These are phyloP conservation scores for Dryas drummondii DNA, from an alignment of 306 rosid genomes.

Conservation along the genomic window DNA sequence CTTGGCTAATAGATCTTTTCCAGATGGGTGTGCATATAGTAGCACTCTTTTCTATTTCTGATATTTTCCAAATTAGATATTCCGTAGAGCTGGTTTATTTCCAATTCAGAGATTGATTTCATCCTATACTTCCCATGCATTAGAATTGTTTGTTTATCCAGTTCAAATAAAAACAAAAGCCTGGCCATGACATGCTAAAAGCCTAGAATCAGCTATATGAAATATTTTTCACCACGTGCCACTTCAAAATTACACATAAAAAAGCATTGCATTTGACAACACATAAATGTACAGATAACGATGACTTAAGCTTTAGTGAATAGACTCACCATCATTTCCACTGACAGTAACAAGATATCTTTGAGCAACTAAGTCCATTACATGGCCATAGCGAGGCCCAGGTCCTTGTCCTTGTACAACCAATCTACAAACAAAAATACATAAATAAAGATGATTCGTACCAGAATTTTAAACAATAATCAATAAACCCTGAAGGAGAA, in stretches of 20 bases:
- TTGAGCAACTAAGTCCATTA: slow-evolving; percentile 99
- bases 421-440: slow-evolving; percentile 56
- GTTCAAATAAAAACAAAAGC: neutral
- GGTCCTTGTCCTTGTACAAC: slow-evolving; percentile 99
- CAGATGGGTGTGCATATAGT: neutral
- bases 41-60: neutral
- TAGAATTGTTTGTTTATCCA: neutral
- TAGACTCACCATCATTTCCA: slow-evolving; percentile 88
- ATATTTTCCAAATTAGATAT: neutral
- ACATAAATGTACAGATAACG: neutral
- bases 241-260: neutral
- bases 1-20: too few relatives aligned
- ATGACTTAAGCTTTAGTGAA: slow-evolving; percentile 6
- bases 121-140: neutral
- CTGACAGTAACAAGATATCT: slow-evolving; percentile 93
- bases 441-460: slow-evolving; percentile 1
- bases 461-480: slow-evolving; percentile 10
- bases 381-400: slow-evolving; percentile 99
- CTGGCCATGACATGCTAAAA: neutral
- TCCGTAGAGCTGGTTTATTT: neutral
- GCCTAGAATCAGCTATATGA: neutral
- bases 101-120: neutral
- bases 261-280: neutral
- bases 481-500: slow-evolving; percentile 25
- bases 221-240: neutral